Percentiles rank a stretch among this genome's conserved stretches.
Conservation (phyloP, 2,329 filamentous ascomycete species). For the Penicillium sp. region DNA sequence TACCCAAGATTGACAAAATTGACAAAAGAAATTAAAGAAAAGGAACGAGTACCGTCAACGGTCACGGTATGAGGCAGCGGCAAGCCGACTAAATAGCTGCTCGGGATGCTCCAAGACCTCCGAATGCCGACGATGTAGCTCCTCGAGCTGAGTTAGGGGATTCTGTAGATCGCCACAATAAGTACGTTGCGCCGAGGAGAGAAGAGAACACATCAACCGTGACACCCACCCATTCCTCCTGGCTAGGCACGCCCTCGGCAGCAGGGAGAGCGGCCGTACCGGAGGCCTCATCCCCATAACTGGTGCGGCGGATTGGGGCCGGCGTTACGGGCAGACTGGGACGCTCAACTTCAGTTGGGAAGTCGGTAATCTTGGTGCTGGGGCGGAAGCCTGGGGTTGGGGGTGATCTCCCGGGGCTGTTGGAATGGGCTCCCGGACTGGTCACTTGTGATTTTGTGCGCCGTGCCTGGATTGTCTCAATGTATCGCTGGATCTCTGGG, state of each 20-base stretch:
- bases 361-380: slow-evolving; percentile 77
- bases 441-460: slow-evolving; percentile 51
- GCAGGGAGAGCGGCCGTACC: slow-evolving; percentile 58
- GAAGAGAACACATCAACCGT: slow-evolving; percentile 48
- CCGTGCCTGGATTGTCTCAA: slow-evolving; percentile 71
- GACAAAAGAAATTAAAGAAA: background rate
- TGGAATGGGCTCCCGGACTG: slow-evolving; percentile 12
- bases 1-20: background rate
- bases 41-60: background rate
- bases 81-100: slow-evolving; percentile 24
- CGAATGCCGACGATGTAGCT: slow-evolving; percentile 66
- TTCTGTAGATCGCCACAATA: slow-evolving; percentile 60
- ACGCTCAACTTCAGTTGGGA: slow-evolving; percentile 76
- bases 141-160: slow-evolving; percentile 67
- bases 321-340: slow-evolving; percentile 90
- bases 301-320: slow-evolving; percentile 68
- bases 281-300: slow-evolving; percentile 41
- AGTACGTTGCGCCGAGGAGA: slow-evolving; percentile 45
- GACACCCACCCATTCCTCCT: slow-evolving; percentile 91
- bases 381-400: slow-evolving; percentile 38
- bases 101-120: slow-evolving; percentile 55
- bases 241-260: slow-evolving; percentile 80
- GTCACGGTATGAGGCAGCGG: background rate
- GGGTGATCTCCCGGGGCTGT: slow-evolving; percentile 13
- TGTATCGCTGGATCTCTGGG: slow-evolving; percentile 83